phyloP scores from a whole-genome alignment of 2,329 filamentous ascomycete genomes.

The Purpureocillium takamizusanense region DNA sequence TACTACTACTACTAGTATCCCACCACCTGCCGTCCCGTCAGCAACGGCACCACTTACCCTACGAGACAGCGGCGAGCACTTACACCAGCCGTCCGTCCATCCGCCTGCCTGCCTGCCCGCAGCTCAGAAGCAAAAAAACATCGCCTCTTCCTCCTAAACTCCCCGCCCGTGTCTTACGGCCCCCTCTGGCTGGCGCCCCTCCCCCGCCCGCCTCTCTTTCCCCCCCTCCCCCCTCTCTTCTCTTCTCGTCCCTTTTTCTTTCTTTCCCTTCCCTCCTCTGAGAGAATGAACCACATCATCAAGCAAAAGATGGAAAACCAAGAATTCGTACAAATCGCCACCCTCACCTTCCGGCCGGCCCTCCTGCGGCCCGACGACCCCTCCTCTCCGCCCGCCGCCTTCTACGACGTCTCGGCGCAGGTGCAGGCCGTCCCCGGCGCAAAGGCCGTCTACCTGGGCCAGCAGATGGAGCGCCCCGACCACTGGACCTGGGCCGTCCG shows the following conservation, averaged over 20 bases:
- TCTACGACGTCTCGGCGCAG: slow-evolving; percentile 15
- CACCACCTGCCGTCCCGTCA: too few relatives aligned
- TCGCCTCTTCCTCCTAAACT: too few relatives aligned
- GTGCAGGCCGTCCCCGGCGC: slow-evolving; percentile 23
- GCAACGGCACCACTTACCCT: too few relatives aligned
- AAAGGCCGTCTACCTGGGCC: slow-evolving; percentile 22
- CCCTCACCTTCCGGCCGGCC: slow-evolving; percentile 21
- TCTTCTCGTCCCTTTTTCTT: not conserved
- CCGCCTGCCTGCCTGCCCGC: too few relatives aligned
- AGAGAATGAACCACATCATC: slow-evolving; percentile 4
- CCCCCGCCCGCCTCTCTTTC: not conserved
- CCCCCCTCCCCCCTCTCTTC: not conserved
- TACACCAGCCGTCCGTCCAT: too few relatives aligned
- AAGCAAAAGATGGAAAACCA: slow-evolving; percentile 15
- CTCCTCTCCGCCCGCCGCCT: slow-evolving; percentile 15
- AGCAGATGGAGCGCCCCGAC: slow-evolving; percentile 22
- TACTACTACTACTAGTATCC: too few relatives aligned
- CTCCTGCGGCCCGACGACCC: slow-evolving; percentile 14
- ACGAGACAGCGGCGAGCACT: too few relatives aligned
- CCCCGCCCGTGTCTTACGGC: too few relatives aligned
- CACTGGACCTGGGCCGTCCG: slow-evolving; percentile 22
- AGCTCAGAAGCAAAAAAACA: too few relatives aligned
- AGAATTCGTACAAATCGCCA: slow-evolving; percentile 19
- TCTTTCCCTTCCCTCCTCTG: not conserved
- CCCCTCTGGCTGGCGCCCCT: too few relatives aligned